Evolutionary conservation across 305 asterid species (phyloP), one percentile per base, ranked within the genome.

Genomic region (Ilex paraguariensis): DNA sequence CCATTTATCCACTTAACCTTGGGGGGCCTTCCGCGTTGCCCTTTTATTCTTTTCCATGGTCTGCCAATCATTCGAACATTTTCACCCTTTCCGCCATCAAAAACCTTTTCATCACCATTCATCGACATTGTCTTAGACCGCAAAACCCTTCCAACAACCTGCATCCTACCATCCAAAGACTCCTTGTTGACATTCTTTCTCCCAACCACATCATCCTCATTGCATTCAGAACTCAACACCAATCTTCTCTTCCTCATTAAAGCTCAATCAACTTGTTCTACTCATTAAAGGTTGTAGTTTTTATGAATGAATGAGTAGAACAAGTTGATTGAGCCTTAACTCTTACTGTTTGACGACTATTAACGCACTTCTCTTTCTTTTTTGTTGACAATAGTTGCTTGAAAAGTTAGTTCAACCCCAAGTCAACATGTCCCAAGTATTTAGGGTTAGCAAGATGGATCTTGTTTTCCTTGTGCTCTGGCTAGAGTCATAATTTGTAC

Each of bases 141-240:
- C 82, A 88, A 77, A 78, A 86, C 88, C 83, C 93, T 74, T 30
- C 83, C 88, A 13, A 56, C 66, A 40, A 42, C 60, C 17, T 65
- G 73, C 6, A 5, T 36, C 6, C 42, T 36, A 36, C 42, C 42
- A 36, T 36, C 42, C 42, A 36, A 36, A 54, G 65, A 54, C 31
- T 33, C 33, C 12, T 56, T 57, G 16, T 66, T 65, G 10, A 62
- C 75, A 71, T 64, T 81, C 68, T 71, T 70, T 63, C 68, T 77
- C 6, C 74, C 59, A 48, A 31, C 8, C 67, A 56, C 64, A 3
- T 31, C 69, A 2, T 40, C 45, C 8, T 56, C 61, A 2, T 51
- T 33, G 16, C 12, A 36, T 66, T 66, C 58, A 13, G 54, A 36
- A 57, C 54, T 65, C 65, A 79, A 81, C 14, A 10, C 66, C 80